Evolutionary conservation across 768 basidiomycete species (phyloP).

Genomic region (Leccinum sublutescens): DNA sequence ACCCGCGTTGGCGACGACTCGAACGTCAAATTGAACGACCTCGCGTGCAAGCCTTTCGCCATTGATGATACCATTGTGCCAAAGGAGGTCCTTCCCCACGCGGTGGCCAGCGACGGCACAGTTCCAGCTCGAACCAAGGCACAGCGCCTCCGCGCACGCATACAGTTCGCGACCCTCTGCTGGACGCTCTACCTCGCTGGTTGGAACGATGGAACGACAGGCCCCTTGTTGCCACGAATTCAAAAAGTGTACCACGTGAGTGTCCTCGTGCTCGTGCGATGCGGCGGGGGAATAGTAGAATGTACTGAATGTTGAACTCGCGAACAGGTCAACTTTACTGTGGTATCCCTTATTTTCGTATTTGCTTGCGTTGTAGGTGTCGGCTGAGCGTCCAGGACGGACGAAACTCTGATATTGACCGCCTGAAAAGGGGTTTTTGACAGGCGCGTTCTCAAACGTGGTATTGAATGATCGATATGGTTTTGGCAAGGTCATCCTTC

Average conservation of each 20-base stretch:
- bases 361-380: constrained; percentile 37
- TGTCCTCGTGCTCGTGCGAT: neutral
- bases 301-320: neutral
- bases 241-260: constrained; percentile 37
- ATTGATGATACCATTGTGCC: neutral
- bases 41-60: constrained; percentile 1
- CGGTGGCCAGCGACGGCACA: neutral
- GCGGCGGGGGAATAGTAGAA: neutral
- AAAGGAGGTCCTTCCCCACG: neutral
- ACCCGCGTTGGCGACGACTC: neutral
- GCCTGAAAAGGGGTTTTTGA: constrained; percentile 30
- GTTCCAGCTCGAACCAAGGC: constrained; percentile 13
- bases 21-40: constrained; percentile 6
- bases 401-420: neutral
- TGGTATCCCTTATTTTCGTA: constrained; percentile 45
- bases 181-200: constrained; percentile 36
- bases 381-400: neutral
- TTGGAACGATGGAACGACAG: constrained; percentile 41
- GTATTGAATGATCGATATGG: constrained; percentile 30
- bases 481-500: constrained; percentile 34
- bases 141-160: constrained; percentile 21
- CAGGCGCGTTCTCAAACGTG: constrained; percentile 33
- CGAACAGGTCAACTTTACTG: constrained; percentile 36
- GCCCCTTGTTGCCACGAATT: constrained; percentile 39
- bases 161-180: constrained; percentile 37